A percentile compares a stretch with the other conserved stretches of the same genome.
Evolutionary conservation across 2,329 filamentous ascomycete species (phyloP).

Genomic region (Dothideomycetes sp.): DNA sequence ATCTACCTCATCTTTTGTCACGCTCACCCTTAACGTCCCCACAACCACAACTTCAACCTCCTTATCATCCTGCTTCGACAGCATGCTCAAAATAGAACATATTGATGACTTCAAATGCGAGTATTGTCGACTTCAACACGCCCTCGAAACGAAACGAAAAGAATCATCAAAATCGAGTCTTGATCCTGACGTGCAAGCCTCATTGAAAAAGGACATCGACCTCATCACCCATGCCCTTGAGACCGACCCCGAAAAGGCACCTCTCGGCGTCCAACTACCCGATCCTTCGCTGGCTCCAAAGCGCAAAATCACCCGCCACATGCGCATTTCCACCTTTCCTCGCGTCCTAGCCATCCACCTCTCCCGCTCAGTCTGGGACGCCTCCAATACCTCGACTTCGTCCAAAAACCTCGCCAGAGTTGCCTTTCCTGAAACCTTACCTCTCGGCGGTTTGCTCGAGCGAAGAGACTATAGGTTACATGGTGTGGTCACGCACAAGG

Average conservation of each 20-base stretch:
- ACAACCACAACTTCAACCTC: slow-evolving; percentile 61
- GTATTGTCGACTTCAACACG: slow-evolving; percentile 77
- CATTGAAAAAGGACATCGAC: slow-evolving; percentile 47
- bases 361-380: slow-evolving; percentile 84
- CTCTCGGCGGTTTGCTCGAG: slow-evolving; percentile 67
- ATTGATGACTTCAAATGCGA: slow-evolving; percentile 98
- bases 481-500: slow-evolving; percentile 85
- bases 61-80: slow-evolving; percentile 81
- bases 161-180: slow-evolving; percentile 26
- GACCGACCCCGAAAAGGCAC: slow-evolving; percentile 69
- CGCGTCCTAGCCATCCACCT: slow-evolving; percentile 86
- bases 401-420: slow-evolving; percentile 94
- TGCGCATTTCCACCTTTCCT: slow-evolving; percentile 76
- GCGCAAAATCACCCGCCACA: slow-evolving; percentile 75
- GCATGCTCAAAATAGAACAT: slow-evolving; percentile 85
- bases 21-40: slow-evolving; percentile 82
- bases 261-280: slow-evolving; percentile 63
- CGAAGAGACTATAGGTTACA: slow-evolving; percentile 75
- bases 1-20: slow-evolving; percentile 76
- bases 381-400: slow-evolving; percentile 50
- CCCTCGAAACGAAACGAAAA: slow-evolving; percentile 46
- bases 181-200: slow-evolving; percentile 4
- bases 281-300: slow-evolving; percentile 65
- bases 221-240: slow-evolving; percentile 60
- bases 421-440: slow-evolving; percentile 75